Percentiles rank a stretch among this genome's conserved stretches.
phyloP scores from a whole-genome alignment of 208 protist species.

The Acanthamoeba sp. region DNA sequence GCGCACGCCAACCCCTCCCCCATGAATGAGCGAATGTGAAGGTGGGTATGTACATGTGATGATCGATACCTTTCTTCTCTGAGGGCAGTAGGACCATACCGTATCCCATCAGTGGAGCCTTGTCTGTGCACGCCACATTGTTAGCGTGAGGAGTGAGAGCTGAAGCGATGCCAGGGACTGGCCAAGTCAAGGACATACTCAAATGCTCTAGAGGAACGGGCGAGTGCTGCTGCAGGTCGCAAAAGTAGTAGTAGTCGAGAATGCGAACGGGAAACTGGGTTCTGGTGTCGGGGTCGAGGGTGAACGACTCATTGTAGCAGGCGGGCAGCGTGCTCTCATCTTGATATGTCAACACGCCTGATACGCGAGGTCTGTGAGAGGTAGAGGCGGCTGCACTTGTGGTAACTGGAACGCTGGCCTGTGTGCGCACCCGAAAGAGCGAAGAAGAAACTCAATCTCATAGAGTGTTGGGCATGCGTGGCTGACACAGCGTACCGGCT shows the following conservation, averaged over 20 bases:
- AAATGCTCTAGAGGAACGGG: background rate
- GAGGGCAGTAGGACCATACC: constrained; percentile 5
- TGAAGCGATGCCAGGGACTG: background rate
- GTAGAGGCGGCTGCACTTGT: too few relatives aligned
- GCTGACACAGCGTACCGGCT: too few relatives aligned
- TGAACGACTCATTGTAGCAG: constrained; percentile 27
- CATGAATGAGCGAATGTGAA: too few relatives aligned
- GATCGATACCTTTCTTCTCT: background rate
- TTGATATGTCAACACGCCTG: background rate
- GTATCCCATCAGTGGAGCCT: background rate
- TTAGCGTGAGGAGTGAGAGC: background rate
- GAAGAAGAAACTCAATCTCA: too few relatives aligned
- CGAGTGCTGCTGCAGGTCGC: background rate
- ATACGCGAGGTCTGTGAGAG: background rate
- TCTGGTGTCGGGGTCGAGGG: background rate
- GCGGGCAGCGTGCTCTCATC: background rate
- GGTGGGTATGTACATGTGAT: too few relatives aligned
- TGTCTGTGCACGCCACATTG: background rate
- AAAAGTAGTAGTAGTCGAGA: constrained; percentile 50
- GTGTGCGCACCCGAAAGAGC: too few relatives aligned
- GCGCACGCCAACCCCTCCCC: background rate
- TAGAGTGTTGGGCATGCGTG: too few relatives aligned
- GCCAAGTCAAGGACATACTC: background rate
- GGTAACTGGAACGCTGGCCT: too few relatives aligned
- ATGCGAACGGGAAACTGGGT: background rate